Evolutionary conservation across 805 yeast genomes (phyloP).

Genomic region (Spathaspora girioi): DNA sequence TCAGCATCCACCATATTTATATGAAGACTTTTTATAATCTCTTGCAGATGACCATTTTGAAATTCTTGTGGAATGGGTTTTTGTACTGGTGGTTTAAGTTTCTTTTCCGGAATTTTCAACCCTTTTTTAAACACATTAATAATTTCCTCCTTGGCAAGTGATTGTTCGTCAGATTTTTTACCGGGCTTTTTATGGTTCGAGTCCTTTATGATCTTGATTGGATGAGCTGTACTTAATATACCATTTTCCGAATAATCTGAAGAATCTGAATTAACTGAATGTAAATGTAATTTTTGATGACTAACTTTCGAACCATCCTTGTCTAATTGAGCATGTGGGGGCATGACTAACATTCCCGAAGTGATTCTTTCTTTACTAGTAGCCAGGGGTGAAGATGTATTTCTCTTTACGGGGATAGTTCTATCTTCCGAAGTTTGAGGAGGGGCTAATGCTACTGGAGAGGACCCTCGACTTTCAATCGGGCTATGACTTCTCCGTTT

Average conservation of each 20-base stretch:
- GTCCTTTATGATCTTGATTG: neutral
- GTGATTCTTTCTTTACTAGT: slow-evolving; percentile 26
- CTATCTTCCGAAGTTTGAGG: slow-evolving; percentile 18
- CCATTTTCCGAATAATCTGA: neutral
- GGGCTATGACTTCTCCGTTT: neutral
- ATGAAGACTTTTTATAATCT: slow-evolving; percentile 2
- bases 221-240: neutral
- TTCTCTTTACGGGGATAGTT: slow-evolving; percentile 27
- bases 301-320: neutral
- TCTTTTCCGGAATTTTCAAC: neutral
- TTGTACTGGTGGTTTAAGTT: neutral
- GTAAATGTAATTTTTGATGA: neutral
- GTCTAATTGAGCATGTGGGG: slow-evolving; percentile 15
- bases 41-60: neutral
- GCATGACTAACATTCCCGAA: slow-evolving; percentile 39
- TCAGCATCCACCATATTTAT: slow-evolving; percentile 5
- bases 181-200: neutral
- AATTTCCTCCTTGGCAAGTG: slow-evolving; percentile 13
- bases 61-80: neutral
- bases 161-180: neutral
- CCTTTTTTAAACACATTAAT: slow-evolving; percentile 17
- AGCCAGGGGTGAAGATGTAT: slow-evolving; percentile 1
- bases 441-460: slow-evolving; percentile 30
- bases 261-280: neutral
- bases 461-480: neutral